Conservation (phyloP, 2,329 filamentous ascomycete species). For the Aspergillus quadrilineatus region DNA sequence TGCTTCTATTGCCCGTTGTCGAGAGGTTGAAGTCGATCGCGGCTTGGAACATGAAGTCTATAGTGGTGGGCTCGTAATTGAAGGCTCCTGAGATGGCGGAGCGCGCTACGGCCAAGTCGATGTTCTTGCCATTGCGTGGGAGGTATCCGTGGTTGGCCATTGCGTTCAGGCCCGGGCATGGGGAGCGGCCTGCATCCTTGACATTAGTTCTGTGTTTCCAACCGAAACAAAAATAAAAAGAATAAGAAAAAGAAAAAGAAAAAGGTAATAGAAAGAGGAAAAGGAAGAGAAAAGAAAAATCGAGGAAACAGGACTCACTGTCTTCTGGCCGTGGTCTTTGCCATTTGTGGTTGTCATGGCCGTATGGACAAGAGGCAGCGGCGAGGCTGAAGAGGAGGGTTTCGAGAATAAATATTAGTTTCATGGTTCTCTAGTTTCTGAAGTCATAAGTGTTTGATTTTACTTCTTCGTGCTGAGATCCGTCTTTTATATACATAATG, state of each 20-base stretch:
- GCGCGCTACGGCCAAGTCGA: neutral
- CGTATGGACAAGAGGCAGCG: neutral
- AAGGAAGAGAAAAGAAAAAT: too few relatives aligned
- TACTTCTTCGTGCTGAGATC: neutral
- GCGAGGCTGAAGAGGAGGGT: neutral
- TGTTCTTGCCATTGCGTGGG: neutral
- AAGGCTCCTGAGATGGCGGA: neutral
- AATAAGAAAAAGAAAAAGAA: too few relatives aligned
- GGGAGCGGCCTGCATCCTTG: constrained; percentile 1
- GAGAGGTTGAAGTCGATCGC: constrained; percentile 4
- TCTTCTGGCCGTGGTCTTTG: neutral
- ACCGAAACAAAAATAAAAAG: too few relatives aligned
- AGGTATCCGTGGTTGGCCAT: constrained; percentile 12
- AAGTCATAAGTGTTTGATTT: neutral
- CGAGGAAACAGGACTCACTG: neutral
- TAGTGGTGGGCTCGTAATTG: constrained; percentile 1
- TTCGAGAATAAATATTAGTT: neutral
- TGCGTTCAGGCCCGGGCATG: constrained; percentile 7
- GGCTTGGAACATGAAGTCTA: neutral
- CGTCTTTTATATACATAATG: neutral
- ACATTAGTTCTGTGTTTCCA: neutral
- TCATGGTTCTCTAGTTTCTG: neutral
- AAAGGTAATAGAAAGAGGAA: neutral
- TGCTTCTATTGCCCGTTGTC: neutral
- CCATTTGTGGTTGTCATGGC: neutral